Base-by-base conservation (phyloP, 2,329 filamentous ascomycete species). In the Aspergillus melleus region DNA sequence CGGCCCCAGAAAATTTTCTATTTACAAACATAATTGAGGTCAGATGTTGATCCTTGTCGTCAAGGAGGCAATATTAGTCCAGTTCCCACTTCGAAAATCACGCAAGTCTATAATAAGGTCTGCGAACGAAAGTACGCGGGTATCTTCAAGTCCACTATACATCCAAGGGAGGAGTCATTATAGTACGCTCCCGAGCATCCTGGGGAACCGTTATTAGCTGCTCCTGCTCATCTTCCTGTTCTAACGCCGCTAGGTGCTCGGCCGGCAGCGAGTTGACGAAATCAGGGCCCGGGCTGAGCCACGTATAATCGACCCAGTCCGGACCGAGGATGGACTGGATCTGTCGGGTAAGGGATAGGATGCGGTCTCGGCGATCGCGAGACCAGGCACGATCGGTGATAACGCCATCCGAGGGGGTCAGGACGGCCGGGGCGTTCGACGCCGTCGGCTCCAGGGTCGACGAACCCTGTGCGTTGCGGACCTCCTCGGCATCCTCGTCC, bases 271-370 rank as follows among this genome's bases (percentile, higher is more conserved):
- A 62, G 61, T 80, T 80, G 57, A 78, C 70, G 61, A 79, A 81
- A 11, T 71, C 77, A 8, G 74, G 62, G 1, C 66, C 70, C 0
- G 79, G 79, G 52, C 78, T 80, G 1, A 70, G 66, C 79, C 79
- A 81, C 14, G 71, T 72, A 68, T 77, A 80, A 62, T 81, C 77
- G 6, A 77, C 68, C 79, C 79, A 81, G 24, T 77, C 66, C 2
- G 67, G 51, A 3, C 77, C 76, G 4, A 80, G 62, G 10, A 79
- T 70, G 39, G 72, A 68, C 44, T 74, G 72, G 54, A 81, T 76
- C 16, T 73, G 70, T 44, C 69, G 68, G 2, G 74, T 72, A 46
- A 80, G 67, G 12, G 69, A 63, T 36, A 73, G 47, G 32, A 79
- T 76, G 52, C 71, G 72, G 44, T 66, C 64, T 4, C 74, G 69